Evolutionary conservation across 1,284 basidiomycete species (phyloP), one percentile per base, ranked within the genome.

Genomic region (Microbotryum intermedium): DNA sequence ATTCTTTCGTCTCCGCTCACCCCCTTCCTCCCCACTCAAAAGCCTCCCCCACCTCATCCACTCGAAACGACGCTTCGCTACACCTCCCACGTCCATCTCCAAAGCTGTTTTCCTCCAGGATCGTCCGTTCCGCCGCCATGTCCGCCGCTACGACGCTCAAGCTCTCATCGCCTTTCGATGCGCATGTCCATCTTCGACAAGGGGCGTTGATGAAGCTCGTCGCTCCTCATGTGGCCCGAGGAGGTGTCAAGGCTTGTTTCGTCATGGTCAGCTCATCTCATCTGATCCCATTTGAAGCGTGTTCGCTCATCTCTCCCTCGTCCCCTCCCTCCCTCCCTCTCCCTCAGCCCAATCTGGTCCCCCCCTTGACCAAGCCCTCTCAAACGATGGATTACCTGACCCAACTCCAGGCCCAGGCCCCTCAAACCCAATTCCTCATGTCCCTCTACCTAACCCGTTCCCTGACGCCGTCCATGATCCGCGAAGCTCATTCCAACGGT

Each of bases 401-500:
- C 6, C 77, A 83, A 51, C 82, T 99, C 21, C 78, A 89, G 71
- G 76, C 76, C 43, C 84, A 97, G 62, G 88, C 90, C 48, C 84
- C 90, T 8, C 74, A 79, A 50, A 84, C 88, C 43, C 83, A 91
- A 76, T 97, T 90, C 77, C 79, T 98, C 45, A 94, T 97, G 87
- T 97, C 94, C 1, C 80, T 99, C 47, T 99, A 98, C 77, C 83
- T 99, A 10, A 89, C 86, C 47, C 87, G 89, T 0, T 84, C 88
- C 47, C 83, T 98, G 52, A 94, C 92, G 1, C 89, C 91, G 1
- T 86, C 87, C 23, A 91, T 97, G 73, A 88, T 98, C 69, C 81
- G 81, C 66, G 92, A 88, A 74, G 95, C 95, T 6, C 86, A 86
- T 60, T 76, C 79, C 50, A 85, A 86, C 21, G 93, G 93, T n/a